Evolutionary conservation across 2,329 filamentous ascomycete species (phyloP).

Genomic region (Endoconidiophora laricicola): DNA sequence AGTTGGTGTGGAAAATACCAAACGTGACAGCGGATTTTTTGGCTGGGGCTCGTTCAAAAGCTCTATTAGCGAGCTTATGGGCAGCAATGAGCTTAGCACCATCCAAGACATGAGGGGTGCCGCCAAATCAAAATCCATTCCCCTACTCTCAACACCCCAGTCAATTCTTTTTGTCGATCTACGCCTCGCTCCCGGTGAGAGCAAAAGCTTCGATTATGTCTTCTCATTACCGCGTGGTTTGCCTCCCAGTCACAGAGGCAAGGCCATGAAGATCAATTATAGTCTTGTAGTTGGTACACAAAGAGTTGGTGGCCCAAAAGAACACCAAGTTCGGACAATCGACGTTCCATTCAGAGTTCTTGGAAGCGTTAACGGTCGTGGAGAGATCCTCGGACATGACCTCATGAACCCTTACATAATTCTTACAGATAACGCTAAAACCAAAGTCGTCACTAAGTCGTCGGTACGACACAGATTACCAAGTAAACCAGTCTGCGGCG

Average conservation of each 20-base stretch:
- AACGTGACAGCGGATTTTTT: constrained; percentile 63
- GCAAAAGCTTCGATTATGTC: constrained; percentile 68
- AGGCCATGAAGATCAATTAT: constrained; percentile 87
- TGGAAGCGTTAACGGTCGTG: constrained; percentile 77
- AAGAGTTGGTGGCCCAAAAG: constrained; percentile 57
- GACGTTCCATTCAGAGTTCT: constrained; percentile 87
- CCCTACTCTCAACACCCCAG: constrained; percentile 84
- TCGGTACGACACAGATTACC: constrained; percentile 16
- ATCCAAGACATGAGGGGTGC: constrained; percentile 90
- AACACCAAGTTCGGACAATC: constrained; percentile 75
- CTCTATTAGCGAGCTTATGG: constrained; percentile 76
- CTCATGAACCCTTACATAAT: constrained; percentile 88
- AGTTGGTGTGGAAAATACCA: constrained; percentile 58
- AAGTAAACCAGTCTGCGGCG: constrained; percentile 17
- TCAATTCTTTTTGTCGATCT: constrained; percentile 93
- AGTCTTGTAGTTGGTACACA: constrained; percentile 85
- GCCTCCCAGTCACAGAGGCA: constrained; percentile 81
- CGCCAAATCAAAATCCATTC: constrained; percentile 71
- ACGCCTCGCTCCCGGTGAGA: constrained; percentile 73
- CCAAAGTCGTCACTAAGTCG: constrained; percentile 10
- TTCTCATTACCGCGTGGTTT: constrained; percentile 76
- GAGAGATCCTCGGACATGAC: constrained; percentile 82
- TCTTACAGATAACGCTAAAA: constrained; percentile 63
- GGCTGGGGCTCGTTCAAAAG: constrained; percentile 78
- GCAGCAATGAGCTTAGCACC: constrained; percentile 71